Conservation (phyloP, 2,329 filamentous ascomycete genomes). For the Exophiala sideris region DNA sequence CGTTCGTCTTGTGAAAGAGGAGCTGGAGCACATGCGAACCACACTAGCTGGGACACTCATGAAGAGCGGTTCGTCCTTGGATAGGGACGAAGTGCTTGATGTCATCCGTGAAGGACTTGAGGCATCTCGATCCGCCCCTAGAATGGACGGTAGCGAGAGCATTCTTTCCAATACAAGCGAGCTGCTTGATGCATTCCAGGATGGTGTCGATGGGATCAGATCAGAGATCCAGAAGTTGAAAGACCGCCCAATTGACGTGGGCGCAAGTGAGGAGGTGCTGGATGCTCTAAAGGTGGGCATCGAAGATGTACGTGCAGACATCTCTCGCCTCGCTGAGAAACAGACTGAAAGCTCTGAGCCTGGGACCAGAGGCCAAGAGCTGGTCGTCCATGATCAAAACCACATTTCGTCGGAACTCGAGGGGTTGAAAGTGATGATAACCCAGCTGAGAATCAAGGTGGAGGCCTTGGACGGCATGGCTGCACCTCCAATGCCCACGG, state of each 20-base stretch:
- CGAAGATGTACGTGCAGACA: slow-evolving; percentile 69
- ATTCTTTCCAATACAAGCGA: slow-evolving; percentile 55
- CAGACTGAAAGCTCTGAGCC: slow-evolving; percentile 50
- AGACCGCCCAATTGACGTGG: slow-evolving; percentile 77
- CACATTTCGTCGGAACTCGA: slow-evolving; percentile 69
- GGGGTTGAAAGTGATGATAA: slow-evolving; percentile 78
- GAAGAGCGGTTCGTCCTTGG: slow-evolving; percentile 40
- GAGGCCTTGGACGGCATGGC: slow-evolving; percentile 66
- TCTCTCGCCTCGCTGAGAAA: slow-evolving; percentile 69
- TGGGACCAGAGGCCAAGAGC: slow-evolving; percentile 51
- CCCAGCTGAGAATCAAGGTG: slow-evolving; percentile 78
- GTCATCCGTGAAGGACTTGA: slow-evolving; percentile 51
- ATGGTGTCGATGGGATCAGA: slow-evolving; percentile 71
- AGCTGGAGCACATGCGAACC: slow-evolving; percentile 61
- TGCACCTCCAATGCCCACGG: slow-evolving; percentile 40
- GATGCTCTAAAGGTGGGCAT: slow-evolving; percentile 83
- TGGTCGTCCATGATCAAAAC: slow-evolving; percentile 56
- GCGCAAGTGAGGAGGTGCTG: slow-evolving; percentile 82
- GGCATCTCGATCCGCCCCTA: slow-evolving; percentile 50
- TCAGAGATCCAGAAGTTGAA: slow-evolving; percentile 70
- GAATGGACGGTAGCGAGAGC: slow-evolving; percentile 55
- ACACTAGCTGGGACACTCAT: slow-evolving; percentile 53
- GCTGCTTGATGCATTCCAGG: slow-evolving; percentile 59
- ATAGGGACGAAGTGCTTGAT: slow-evolving; percentile 65
- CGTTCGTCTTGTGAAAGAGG: slow-evolving; percentile 52